A percentile compares a stretch with the other conserved stretches of the same genome.
phyloP scores from a whole-genome alignment of 345 rosid species.

The Microcos paniculata region DNA sequence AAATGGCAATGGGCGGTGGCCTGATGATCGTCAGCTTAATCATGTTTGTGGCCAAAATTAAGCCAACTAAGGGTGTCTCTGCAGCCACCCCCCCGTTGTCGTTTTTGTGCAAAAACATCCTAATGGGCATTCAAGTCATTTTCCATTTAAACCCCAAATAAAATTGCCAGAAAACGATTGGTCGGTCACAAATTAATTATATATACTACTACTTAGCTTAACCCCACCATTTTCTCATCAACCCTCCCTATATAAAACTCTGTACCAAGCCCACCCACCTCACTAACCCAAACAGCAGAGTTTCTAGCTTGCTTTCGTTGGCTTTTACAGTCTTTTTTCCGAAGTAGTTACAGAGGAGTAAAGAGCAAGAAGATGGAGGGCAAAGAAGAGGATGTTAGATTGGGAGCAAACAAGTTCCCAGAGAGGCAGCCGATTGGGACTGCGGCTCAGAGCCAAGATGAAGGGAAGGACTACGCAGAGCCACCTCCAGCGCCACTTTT shows the following conservation, averaged over 20 bases:
- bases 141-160: not conserved
- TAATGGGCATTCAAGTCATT: slow-evolving; percentile 6
- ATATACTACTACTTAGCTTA: not conserved
- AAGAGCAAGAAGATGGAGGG: slow-evolving; percentile 34
- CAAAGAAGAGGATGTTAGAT: slow-evolving; percentile 54
- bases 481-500: slow-evolving; percentile 52
- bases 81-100: slow-evolving; percentile 2
- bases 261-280: not conserved
- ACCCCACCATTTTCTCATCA: slow-evolving; percentile 19
- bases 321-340: not conserved
- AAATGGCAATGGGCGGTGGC: slow-evolving; percentile 35
- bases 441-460: slow-evolving; percentile 45
- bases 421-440: slow-evolving; percentile 60
- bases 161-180: slow-evolving; percentile 17
- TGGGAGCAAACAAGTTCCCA: slow-evolving; percentile 53
- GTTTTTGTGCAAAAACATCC: not conserved
- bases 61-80: slow-evolving; percentile 20
- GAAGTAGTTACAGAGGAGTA: not conserved
- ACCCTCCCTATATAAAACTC: slow-evolving; percentile 20
- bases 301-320: not conserved
- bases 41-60: slow-evolving; percentile 22
- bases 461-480: slow-evolving; percentile 44
- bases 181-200: slow-evolving; percentile 35
- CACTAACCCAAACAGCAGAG: not conserved
- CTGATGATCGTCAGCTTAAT: not conserved